Evolutionary conservation across 139 green algal genomes (phyloP), one percentile per base, ranked within the genome.

Genomic region (Chlamydomonas sphaeroides): DNA sequence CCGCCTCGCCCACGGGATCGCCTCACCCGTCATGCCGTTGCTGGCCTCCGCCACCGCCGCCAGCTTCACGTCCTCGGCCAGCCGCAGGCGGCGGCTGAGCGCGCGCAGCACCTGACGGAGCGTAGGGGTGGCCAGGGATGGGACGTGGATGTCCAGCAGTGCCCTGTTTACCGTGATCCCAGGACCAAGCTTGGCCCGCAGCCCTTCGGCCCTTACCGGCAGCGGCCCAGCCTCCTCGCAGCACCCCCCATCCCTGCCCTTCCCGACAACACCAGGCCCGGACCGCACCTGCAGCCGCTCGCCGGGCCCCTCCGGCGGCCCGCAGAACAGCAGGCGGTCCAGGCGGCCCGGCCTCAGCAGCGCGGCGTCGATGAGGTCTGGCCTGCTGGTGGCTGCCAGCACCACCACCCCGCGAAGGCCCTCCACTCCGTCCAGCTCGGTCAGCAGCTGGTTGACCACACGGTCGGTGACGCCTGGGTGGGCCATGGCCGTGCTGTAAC

Each of bases 361-460:
- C 41, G 97, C 97, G 1, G 97, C 86, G 82, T 99, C 96, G 28
- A 99, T 90, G 14, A 97, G 85, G 88, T 98, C 95, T 1, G 96
- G 96, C 30, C 96, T 85, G 30, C 92, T 96, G 36, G 97, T 98
- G 41, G 97, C 97, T 7, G 90, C 97, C 41, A 99, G 57, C 68
- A 99, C 96, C 36, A 88, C 90, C 63, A 99, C 97, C 5, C 94
- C 96, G 35, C 74, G 67, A 49, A 99, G 89, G 30, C 92, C 92
- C 86, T 98, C 94, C 65, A 99, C 95, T 20, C 97, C 97, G 84
- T 99, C 97, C 74, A 99, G 94, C 91, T 99, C 96, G 7, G 97
- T 98, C 57, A 99, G 89, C 78, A 99, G 91, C 92, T 98, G 96
- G 84, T 98, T 99, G 28, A 99, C 96, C 39, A 99, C 94, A 0